Base-by-base conservation (phyloP, 257 asterid species). In the Lithospermum erythrorhizon region DNA sequence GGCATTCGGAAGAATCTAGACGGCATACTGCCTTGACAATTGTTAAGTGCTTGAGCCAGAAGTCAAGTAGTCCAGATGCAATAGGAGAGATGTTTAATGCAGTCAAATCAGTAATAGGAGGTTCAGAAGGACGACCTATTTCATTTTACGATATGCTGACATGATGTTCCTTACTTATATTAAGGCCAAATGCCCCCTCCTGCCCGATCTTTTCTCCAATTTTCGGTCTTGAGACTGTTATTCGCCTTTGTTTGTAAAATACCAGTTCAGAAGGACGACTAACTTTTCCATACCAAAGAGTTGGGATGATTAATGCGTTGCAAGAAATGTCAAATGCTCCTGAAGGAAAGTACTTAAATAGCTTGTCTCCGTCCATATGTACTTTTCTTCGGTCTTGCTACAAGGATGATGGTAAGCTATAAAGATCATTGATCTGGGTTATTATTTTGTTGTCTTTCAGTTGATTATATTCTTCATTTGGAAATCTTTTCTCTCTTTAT, bases 261-360 rank as follows among this genome's bases (percentile, higher is more conserved):
- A 68, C 65, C 95, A 93, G 98, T 77, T 86, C 97, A 24, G 98
- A 93, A 84, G 98, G 98, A 69, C 82, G 97, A 63, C 87, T 93
- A 80, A 81, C 97, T 63, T 89, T 81, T 83, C 95, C 98, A 62
- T 93, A 93, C 77, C 98, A 93, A 85, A 80, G 96, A 72, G 84
- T 83, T 75, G 97, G 97, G 61, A 82, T 86, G 94, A 68, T 82
- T 62, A 85, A 73, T 71, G 89, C 95, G 53, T 70, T 93, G 72
- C 83, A 73, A 70, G 97, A 86, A 73, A 69, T 93, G 66, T 78
- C 97, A 9, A 71, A 64, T 67, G 95, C 97, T 65, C 86, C 97
- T n/a, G 97, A 88, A 70, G 98, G 98, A 74, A 93, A 79, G 85
- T 82, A 82, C 73, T 76, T 87, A 70, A 83, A 72, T 74, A 81